A percentile compares a stretch with the other conserved stretches of the same genome.
These are phyloP conservation scores for Hansenula anomala DNA, from an alignment of 1,139 yeast species.

Conservation along the genomic window DNA sequence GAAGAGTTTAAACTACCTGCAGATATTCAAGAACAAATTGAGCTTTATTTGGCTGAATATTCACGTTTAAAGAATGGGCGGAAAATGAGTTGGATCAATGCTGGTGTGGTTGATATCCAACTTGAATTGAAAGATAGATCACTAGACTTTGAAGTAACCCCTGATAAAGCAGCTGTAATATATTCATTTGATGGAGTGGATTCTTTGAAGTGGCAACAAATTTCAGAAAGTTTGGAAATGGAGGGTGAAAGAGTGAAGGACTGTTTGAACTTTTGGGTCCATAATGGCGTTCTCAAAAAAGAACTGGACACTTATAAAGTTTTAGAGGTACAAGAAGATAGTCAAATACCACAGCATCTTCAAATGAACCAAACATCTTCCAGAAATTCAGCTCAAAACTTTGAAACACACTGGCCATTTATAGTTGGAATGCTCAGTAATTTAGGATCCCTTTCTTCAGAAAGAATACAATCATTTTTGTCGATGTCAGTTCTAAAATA, in stretches of 20 bases:
- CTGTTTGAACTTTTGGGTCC: conserved; percentile 54
- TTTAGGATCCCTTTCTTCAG: conserved; percentile 43
- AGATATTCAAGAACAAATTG: conserved; percentile 34
- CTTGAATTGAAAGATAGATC: conserved; percentile 45
- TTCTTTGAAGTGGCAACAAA: conserved; percentile 25
- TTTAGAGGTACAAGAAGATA: conserved; percentile 4
- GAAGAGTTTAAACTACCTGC: conserved; percentile 44
- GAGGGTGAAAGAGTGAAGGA: conserved; percentile 23
- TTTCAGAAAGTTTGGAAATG: conserved; percentile 27
- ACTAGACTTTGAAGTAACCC: conserved; percentile 46
- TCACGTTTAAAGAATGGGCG: conserved; percentile 49
- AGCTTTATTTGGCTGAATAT: conserved; percentile 39
- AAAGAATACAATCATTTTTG: conserved; percentile 48
- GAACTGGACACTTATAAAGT: conserved; percentile 4
- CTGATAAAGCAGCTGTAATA: conserved; percentile 68
- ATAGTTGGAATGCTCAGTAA: conserved; percentile 53
- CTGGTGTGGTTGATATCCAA: conserved; percentile 59
- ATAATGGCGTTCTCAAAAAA: conserved; percentile 39
- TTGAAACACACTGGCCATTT: conserved; percentile 30
- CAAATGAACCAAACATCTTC: not conserved
- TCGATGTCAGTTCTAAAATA: conserved; percentile 49
- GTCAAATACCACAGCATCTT: too few species aligned
- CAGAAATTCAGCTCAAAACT: not conserved
- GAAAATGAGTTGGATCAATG: conserved; percentile 50
- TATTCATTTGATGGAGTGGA: conserved; percentile 42